Evolutionary conservation across 352 stramenopile genomes (phyloP), one percentile per base, ranked within the genome.

Genomic region (Phytophthora podocarpi): DNA sequence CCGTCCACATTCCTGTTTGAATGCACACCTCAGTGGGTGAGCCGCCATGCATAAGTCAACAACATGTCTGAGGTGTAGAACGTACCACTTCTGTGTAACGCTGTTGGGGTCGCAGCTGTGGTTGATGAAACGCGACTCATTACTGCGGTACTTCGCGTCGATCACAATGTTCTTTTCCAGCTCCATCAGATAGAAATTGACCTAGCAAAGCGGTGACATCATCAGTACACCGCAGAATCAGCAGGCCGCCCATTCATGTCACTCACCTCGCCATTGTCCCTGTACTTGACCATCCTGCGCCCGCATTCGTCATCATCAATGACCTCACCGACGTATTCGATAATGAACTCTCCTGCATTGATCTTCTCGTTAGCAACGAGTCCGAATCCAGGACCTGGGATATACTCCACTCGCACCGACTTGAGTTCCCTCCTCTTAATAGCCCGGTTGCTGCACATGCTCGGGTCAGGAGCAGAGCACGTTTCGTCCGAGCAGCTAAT

Each of bases 61-160:
- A 49, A 36, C 20, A 9, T 20, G 24, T 30, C 28, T 5, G 5
- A 15, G 15, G 28, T 24, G 13, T 31, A 23, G 5, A 49, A 59
- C 62, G 37, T 59, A 87, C 77, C 97, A 98, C 46, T 98, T 98
- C 60, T 98, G 89, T 15, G 93, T 98, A 34, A 91, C 82, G 73
- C 92, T 97, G 70, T 98, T 98, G n/a, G 92, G 87, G 46, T 96
- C 88, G 50, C 93, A 98, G 61, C 89, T 97, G 64, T 98, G 91
- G 81, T 99, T 99, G 61, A 98, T 98, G 67, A 98, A 99, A 21
- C 96, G 85, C 31, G 94, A 95, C 23, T 98, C 89, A 59, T 97
- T 97, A 34, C 93, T 96, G 31, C 90, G 84, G 55, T 95, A 81
- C 41, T 88, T 88, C 18, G 88, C 89, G 42, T 97, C 89, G 39